phyloP scores from a whole-genome alignment of 139 green algal genomes.

The Tetradesmus obliquus region DNA sequence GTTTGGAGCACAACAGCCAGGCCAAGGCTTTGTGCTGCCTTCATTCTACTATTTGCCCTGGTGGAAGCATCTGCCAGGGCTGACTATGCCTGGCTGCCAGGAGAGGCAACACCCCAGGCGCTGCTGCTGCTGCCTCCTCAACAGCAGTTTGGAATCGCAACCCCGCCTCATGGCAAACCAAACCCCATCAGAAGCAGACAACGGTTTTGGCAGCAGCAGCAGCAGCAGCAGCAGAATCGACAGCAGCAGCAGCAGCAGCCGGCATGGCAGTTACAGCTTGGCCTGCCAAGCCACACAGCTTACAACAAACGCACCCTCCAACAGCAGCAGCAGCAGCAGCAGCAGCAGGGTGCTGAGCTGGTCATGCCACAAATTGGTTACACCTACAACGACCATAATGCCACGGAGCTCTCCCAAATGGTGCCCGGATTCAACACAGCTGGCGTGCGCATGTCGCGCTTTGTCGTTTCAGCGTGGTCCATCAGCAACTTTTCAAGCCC shows the following conservation, averaged over 20 bases:
- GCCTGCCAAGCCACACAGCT: too few species aligned
- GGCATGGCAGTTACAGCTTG: neutral
- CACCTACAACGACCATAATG: neutral
- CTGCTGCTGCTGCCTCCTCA: neutral
- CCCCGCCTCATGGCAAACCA: neutral
- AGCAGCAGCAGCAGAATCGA: neutral
- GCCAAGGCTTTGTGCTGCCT: neutral
- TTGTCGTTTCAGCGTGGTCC: neutral
- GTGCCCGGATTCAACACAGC: neutral
- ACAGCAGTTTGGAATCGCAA: neutral
- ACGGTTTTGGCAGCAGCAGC: neutral
- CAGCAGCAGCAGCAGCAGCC: neutral
- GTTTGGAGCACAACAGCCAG: neutral
- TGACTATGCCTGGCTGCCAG: neutral
- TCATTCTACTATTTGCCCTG: neutral
- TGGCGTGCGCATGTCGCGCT: neutral
- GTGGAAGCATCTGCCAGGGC: neutral
- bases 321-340: neutral
- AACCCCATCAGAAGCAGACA: neutral
- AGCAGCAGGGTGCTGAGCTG: neutral
- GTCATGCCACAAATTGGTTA: neutral
- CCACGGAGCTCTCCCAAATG: neutral
- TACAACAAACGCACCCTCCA: neutral
- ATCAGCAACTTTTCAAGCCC: neutral
- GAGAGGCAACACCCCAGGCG: neutral